Percentiles rank a stretch among this genome's conserved stretches.
phyloP scores from a whole-genome alignment of 2,329 filamentous ascomycete genomes.

The Amauroascus verrucosus region DNA sequence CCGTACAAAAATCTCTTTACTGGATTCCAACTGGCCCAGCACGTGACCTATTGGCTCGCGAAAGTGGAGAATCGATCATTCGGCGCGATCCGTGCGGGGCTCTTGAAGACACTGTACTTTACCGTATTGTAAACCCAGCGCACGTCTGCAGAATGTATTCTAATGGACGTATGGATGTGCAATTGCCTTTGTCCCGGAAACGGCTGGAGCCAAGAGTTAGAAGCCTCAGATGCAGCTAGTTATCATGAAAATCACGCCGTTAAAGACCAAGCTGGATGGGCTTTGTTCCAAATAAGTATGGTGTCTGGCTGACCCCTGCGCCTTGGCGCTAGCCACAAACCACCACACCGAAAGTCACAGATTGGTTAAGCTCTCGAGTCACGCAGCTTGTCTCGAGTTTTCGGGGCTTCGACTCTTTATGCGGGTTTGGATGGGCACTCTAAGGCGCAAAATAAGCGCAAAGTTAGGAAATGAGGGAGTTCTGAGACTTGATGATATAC shows the following conservation, averaged over 20 bases:
- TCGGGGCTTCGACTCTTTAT: not conserved
- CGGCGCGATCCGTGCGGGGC: conserved; percentile 1
- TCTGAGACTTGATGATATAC: not conserved
- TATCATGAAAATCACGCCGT: conserved; percentile 4
- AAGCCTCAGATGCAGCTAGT: not conserved
- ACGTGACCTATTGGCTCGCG: not conserved
- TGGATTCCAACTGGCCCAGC: too few species aligned
- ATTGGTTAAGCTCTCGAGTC: not conserved
- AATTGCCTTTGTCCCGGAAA: not conserved
- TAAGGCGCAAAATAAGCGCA: not conserved
- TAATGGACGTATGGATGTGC: not conserved
- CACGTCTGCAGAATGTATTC: too few species aligned
- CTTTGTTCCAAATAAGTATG: too few species aligned
- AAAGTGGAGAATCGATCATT: not conserved
- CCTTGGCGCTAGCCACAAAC: not conserved
- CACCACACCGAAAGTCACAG: conserved; percentile 1
- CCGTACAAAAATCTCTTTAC: too few species aligned
- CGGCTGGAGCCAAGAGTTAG: not conserved
- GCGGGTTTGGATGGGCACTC: not conserved
- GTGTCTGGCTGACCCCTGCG: not conserved
- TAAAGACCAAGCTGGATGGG: not conserved
- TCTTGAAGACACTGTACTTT: not conserved
- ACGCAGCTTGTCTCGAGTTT: too few species aligned
- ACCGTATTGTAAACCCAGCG: not conserved
- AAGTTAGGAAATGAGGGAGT: not conserved